Percentiles rank a stretch among this genome's conserved stretches.
These are phyloP conservation scores for Coniosporium apollinis DNA, from an alignment of 495 filamentous ascomycete species.

Conservation along the genomic window DNA sequence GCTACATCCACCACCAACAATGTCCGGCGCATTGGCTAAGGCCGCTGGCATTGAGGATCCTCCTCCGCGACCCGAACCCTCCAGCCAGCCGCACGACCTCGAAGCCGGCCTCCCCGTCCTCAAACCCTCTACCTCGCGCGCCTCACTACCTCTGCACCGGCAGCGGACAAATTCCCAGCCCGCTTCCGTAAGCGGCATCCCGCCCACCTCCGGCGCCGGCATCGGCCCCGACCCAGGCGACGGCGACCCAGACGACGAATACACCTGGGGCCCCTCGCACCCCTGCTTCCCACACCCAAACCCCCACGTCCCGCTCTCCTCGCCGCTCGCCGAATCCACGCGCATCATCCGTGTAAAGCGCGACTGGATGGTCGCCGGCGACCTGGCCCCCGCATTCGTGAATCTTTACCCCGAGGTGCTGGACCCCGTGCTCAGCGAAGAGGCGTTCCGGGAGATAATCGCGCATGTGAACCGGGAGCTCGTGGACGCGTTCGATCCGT, in stretches of 20 bases:
- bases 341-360: slow-evolving; percentile 79
- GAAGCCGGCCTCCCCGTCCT: not conserved
- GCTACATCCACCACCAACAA: slow-evolving; percentile 4
- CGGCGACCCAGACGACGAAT: slow-evolving; percentile 30
- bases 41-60: slow-evolving; percentile 5
- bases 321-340: slow-evolving; percentile 54
- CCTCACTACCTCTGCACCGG: no score
- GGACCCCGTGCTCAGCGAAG: slow-evolving; percentile 60
- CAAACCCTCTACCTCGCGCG: not conserved
- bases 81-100: not conserved
- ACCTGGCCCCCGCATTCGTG: slow-evolving; percentile 83
- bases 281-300: slow-evolving; percentile 89
- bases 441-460: slow-evolving; percentile 70
- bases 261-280: slow-evolving; percentile 71
- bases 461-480: slow-evolving; percentile 60
- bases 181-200: no score
- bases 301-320: slow-evolving; percentile 67
- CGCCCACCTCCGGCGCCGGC: not conserved
- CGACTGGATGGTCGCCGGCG: slow-evolving; percentile 80
- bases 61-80: not conserved
- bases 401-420: slow-evolving; percentile 93
- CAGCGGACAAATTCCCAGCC: no score
- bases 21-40: slow-evolving; percentile 2
- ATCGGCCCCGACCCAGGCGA: slow-evolving; percentile 2
- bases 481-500: slow-evolving; percentile 53